A percentile compares a stretch with the other conserved stretches of the same genome.
These are phyloP conservation scores for Acer saccharum DNA, from an alignment of 345 rosid genomes.

Conservation along the genomic window DNA sequence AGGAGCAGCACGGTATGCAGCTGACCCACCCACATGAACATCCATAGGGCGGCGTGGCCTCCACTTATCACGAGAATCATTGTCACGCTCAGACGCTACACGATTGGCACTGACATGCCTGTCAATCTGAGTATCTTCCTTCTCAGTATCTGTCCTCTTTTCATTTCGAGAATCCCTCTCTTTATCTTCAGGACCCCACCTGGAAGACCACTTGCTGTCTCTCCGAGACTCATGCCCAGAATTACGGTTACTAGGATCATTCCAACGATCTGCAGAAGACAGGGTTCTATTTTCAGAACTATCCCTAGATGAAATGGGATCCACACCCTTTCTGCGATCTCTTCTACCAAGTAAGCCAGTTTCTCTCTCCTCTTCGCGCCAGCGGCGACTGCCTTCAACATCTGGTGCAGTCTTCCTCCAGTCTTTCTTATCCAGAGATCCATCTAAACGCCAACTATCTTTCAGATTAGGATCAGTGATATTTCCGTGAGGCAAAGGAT, in stretches of 20 bases:
- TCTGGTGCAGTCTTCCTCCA: slow-evolving; percentile 55
- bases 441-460: slow-evolving; percentile 72
- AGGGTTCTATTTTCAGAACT: slow-evolving; percentile 49
- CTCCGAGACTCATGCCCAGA: slow-evolving; percentile 75
- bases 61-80: slow-evolving; percentile 94
- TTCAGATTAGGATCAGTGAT: slow-evolving; percentile 53
- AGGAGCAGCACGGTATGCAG: slow-evolving; percentile 75
- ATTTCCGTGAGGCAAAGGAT: slow-evolving; percentile 43
- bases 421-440: slow-evolving; percentile 66
- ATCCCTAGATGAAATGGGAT: slow-evolving; percentile 35
- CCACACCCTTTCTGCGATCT: slow-evolving; percentile 61
- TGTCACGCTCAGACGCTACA: slow-evolving; percentile 60
- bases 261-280: slow-evolving; percentile 72
- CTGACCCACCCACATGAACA: slow-evolving; percentile 51
- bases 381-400: slow-evolving; percentile 56
- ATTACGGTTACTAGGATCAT: slow-evolving; percentile 58
- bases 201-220: slow-evolving; percentile 93
- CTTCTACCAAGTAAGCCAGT: slow-evolving; percentile 65
- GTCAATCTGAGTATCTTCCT: slow-evolving; percentile 64
- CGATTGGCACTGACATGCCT: slow-evolving; percentile 48
- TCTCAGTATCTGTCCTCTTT: slow-evolving; percentile 61
- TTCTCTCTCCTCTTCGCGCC: slow-evolving; percentile 93
- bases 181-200: slow-evolving; percentile 98
- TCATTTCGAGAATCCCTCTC: slow-evolving; percentile 73
- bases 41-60: slow-evolving; percentile 95